Conservation (phyloP, 768 basidiomycete genomes). For the Termitomyces eurrhizus region DNA sequence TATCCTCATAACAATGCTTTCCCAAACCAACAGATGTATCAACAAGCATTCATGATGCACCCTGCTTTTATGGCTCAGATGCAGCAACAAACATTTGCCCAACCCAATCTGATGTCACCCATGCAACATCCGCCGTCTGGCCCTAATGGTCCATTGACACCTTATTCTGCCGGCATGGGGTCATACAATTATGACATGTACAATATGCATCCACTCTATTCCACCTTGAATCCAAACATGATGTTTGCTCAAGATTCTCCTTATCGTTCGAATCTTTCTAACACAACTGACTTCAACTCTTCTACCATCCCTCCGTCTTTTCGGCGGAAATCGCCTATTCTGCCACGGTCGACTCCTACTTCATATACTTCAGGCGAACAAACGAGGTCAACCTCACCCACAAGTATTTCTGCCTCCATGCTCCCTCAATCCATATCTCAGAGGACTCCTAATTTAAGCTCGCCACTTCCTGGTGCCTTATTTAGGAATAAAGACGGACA, state of each 20-base stretch:
- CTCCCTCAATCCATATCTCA: constrained; percentile 5
- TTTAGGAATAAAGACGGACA: constrained; percentile 41
- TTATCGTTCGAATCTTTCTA: background rate
- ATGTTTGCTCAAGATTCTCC: constrained; percentile 1
- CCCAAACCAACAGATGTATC: constrained; percentile 4
- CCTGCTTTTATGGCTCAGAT: constrained; percentile 4
- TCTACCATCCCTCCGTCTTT: constrained; percentile 15
- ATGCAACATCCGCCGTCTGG: constrained; percentile 1
- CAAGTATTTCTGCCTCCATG: constrained; percentile 2
- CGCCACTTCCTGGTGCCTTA: constrained; percentile 27
- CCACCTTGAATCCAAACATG: constrained; percentile 3
- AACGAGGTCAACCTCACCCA: constrained; percentile 10
- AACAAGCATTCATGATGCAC: constrained; percentile 8
- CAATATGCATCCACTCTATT: background rate
- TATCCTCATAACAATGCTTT: background rate
- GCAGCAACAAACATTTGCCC: constrained; percentile 4
- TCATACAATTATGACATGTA: background rate
- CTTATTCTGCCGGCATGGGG: constrained; percentile 2
- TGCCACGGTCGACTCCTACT: constrained; percentile 10
- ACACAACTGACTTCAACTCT: constrained; percentile 1
- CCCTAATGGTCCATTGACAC: background rate
- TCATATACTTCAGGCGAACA: constrained; percentile 5
- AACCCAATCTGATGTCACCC: constrained; percentile 1
- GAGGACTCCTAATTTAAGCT: background rate
- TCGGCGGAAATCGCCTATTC: constrained; percentile 12